Conservation (phyloP, 768 basidiomycete genomes). For the Suillus paluster region DNA sequence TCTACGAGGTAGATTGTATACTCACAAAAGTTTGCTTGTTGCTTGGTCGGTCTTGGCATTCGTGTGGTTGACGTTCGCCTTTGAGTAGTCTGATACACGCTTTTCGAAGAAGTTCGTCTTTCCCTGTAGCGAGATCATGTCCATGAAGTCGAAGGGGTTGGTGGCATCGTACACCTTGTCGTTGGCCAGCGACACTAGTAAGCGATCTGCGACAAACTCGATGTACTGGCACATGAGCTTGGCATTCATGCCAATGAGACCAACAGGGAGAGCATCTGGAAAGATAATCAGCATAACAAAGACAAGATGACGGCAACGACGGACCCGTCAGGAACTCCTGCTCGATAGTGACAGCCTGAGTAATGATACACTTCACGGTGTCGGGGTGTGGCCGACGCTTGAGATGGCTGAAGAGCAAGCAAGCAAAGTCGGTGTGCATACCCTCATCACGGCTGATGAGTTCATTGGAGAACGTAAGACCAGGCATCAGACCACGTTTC, state of each 20-base stretch:
- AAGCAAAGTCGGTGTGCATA: conserved; percentile 96
- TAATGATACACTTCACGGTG: conserved; percentile 70
- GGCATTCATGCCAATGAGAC: conserved; percentile 91
- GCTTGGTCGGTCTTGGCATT: conserved; percentile 28
- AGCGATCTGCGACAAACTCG: conserved; percentile 89
- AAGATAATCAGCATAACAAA: background rate
- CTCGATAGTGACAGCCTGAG: conserved; percentile 84
- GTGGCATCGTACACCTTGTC: conserved; percentile 72
- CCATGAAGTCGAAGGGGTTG: conserved; percentile 95
- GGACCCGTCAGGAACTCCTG: conserved; percentile 83
- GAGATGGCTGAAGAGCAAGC: conserved; percentile 85
- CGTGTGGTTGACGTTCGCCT: conserved; percentile 57
- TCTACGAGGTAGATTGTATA: background rate
- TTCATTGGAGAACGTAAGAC: conserved; percentile 95
- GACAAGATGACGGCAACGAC: conserved; percentile 10
- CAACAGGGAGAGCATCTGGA: conserved; percentile 81
- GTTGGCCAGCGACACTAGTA: conserved; percentile 84
- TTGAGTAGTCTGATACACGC: conserved; percentile 85
- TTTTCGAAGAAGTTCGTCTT: conserved; percentile 99
- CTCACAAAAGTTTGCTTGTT: conserved; percentile 43
- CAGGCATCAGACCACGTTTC: conserved; percentile 98
- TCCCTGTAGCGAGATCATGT: conserved; percentile 92
- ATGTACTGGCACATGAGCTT: conserved; percentile 91
- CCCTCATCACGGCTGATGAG: conserved; percentile 96
- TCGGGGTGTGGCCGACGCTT: conserved; percentile 81